Evolutionary conservation across 106 monocot genomes (phyloP), one percentile per base, ranked within the genome.

Genomic region (Allium cepa): DNA sequence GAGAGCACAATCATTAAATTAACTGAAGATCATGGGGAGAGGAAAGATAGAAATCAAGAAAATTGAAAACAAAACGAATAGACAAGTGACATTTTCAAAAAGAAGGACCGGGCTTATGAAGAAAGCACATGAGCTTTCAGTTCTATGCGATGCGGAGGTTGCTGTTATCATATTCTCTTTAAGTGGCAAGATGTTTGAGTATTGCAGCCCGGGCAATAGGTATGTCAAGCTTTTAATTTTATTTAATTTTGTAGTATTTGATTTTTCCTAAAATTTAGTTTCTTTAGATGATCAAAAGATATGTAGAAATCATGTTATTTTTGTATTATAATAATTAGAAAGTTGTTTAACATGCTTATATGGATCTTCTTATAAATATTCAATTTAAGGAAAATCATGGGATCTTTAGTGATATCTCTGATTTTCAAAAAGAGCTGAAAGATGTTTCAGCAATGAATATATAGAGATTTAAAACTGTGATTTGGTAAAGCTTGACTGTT

Each of bases 81-180:
- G 90, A 45, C 90, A 90, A 57, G 90, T 90, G 17, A 90, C 85
- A 57, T 90, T 90, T 80, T 90, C 85, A 53, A 90, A 90, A 75
- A 47, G 90, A 63, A 71, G 85, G 18, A 71, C 63, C 63, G 90
- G 90, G 17, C 76, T 90, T 13, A 61, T 90, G 45, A 90, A 90
- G 79, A 90, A 90, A 70, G 90, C 90, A 0, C 75, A 85, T 47
- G 90, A 90, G 76, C 78, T 90, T 4, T 71, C 83, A 0, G 62
- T 90, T 15, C 83, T 90, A 0, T 85, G 85, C 12, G 90, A 90
- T 73, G 90, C 86, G 7, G 80, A 83, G 74, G 60, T 90, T 6
- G 90, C 80, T 14, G 66, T 90, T 18, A 60, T 90, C 16, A 67
- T 90, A 56, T 90, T 84, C 82, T 90, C 90, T n/a, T 66, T 59